Evolutionary conservation across 2,329 filamentous ascomycete species (phyloP), one percentile per base, ranked within the genome.

Genomic region (Aspergillus persii): DNA sequence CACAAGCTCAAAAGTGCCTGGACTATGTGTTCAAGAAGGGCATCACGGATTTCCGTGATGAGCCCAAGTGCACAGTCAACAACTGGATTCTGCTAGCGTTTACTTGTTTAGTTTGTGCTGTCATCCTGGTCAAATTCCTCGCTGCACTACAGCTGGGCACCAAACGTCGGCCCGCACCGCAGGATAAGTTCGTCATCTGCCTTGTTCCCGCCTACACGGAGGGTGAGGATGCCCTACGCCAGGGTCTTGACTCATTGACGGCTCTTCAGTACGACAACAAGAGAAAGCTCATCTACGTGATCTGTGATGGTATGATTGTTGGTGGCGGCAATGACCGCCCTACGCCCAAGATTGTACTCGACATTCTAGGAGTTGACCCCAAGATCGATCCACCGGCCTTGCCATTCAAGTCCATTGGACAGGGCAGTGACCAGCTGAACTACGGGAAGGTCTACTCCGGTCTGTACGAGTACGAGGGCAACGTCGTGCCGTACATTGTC

Each of bases 131-230:
- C 77, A 99, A 98, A 77, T 99, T 99, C 79, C 75, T 99, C 70
- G 88, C 95, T 54, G 95, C 95, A 11, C 83, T 99, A 47, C 95
- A 97, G 70, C 91, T 99, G 61, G 93, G 94, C 50, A 92, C 92
- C 4, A 97, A 97, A 80, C 86, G 91, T 60, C 88, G 91, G 18
- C 95, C 95, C 2, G 84, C 90, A 5, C 90, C 92, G 41, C 95
- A 98, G 76, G 95, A 99, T 77, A 99, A 98, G 74, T 99, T 99
- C 69, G 93, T 99, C 68, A 98, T 99, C 66, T 98, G 95, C 77
- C 92, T 97, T 76, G 92, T 99, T 33, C 95, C 95, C 8, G 95
- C 95, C 4, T 99, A 99, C 72, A 99, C 95, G 0, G 95, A 99
- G 80, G 95, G 92, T 68, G 95, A 99, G 81, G 95, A 99, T 69